Evolutionary conservation across 805 yeast species (phyloP).

Genomic region (Yarrowia porcina): DNA sequence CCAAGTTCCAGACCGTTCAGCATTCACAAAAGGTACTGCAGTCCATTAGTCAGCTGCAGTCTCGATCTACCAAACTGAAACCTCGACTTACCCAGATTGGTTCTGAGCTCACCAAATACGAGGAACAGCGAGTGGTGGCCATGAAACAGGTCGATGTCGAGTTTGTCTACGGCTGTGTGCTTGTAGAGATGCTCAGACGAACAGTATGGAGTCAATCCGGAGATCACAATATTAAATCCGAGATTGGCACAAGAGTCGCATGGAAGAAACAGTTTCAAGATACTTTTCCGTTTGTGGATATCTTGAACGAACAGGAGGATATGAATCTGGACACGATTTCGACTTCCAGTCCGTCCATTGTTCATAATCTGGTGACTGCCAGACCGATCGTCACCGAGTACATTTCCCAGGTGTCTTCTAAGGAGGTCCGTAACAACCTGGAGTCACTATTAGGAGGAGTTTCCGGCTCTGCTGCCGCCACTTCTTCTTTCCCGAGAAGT

Average conservation of each 20-base stretch:
- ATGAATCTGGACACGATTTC: neutral
- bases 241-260: slow-evolving; percentile 40
- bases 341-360: neutral
- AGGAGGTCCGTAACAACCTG: slow-evolving; percentile 2
- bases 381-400: neutral
- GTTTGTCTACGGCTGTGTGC: slow-evolving; percentile 39
- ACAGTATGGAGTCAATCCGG: slow-evolving; percentile 38
- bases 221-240: slow-evolving; percentile 42
- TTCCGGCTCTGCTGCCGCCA: neutral
- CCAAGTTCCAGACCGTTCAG: slow-evolving; percentile 3
- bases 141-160: slow-evolving; percentile 41
- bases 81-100: slow-evolving; percentile 33
- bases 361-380: slow-evolving; percentile 2
- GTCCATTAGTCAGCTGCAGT: slow-evolving; percentile 32
- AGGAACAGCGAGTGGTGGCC: slow-evolving; percentile 35
- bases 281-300: slow-evolving; percentile 2
- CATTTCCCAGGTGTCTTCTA: slow-evolving; percentile 1
- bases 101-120: slow-evolving; percentile 33
- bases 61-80: slow-evolving; percentile 33
- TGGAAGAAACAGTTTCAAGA: slow-evolving; percentile 65
- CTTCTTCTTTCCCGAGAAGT: neutral
- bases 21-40: slow-evolving; percentile 14
- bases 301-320: slow-evolving; percentile 10
- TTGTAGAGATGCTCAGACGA: slow-evolving; percentile 39
- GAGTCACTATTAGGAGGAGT: neutral